phyloP scores from a whole-genome alignment of 352 stramenopile species.

The Pythium biforme region DNA sequence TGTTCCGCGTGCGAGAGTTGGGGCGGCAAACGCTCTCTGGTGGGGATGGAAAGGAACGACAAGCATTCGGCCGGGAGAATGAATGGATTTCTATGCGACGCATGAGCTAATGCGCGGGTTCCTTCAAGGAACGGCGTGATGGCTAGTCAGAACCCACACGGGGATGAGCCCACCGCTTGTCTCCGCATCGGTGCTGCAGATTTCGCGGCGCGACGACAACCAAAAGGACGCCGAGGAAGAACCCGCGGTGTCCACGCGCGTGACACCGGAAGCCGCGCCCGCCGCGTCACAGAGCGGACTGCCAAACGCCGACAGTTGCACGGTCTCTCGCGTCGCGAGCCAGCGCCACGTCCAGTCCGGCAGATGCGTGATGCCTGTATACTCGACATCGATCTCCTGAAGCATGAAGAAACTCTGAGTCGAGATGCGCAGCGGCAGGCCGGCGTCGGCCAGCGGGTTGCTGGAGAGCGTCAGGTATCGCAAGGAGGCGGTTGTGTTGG shows the following conservation, averaged over 20 bases:
- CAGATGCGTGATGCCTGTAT: conserved; percentile 7
- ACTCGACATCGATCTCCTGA: conserved; percentile 9
- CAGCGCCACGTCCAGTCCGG: conserved; percentile 10
- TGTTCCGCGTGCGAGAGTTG: background rate
- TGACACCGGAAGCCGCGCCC: background rate
- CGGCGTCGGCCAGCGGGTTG: background rate
- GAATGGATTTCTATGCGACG: background rate
- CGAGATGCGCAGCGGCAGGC: background rate
- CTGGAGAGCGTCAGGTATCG: conserved; percentile 1
- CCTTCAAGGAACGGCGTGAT: background rate
- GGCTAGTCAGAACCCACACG: background rate
- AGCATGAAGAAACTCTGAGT: background rate
- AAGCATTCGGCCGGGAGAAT: background rate
- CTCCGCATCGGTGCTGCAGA: background rate
- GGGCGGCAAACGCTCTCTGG: background rate
- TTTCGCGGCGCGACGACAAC: background rate
- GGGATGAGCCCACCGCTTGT: background rate
- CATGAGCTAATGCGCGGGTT: background rate
- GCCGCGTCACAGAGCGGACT: conserved; percentile 13
- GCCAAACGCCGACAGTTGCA: background rate
- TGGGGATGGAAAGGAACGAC: conserved; percentile 1
- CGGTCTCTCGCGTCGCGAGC: background rate
- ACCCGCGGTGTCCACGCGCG: background rate
- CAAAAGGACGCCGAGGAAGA: too few relatives aligned
- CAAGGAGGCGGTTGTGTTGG: background rate